Conservation (phyloP, 192 early-diverging fungal genomes). For the Gonapodya prolifera region DNA sequence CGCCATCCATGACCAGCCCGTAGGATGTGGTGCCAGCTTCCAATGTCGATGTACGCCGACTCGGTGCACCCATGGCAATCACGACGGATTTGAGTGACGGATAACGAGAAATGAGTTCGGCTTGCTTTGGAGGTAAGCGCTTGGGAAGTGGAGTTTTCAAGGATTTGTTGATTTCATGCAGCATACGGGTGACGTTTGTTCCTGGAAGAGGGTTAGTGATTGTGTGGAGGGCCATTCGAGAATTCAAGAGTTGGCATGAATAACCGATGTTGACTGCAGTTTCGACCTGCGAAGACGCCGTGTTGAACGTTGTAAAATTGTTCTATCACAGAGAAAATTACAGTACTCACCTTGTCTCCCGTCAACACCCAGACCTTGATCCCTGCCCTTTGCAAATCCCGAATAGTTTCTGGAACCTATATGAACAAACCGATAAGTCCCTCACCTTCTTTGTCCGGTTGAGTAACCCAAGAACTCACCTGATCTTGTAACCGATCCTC, state of each 20-base stretch:
- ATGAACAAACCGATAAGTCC: too few species aligned
- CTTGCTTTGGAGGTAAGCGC: not conserved
- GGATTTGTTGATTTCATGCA: not conserved
- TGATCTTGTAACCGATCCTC: slow-evolving; percentile 11
- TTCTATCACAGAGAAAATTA: not conserved
- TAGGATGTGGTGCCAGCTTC: not conserved
- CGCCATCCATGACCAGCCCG: slow-evolving; percentile 77
- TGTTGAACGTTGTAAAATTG: not conserved
- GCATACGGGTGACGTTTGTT: not conserved
- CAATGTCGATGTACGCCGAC: not conserved
- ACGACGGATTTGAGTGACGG: not conserved
- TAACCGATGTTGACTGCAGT: slow-evolving; percentile 11
- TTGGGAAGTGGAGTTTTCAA: not conserved
- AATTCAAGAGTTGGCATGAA: slow-evolving; percentile 4
- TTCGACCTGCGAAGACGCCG: slow-evolving; percentile 4
- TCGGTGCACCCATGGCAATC: not conserved
- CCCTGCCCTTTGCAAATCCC: not conserved
- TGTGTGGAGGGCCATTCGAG: slow-evolving; percentile 2
- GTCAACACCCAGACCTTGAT: slow-evolving; percentile 13
- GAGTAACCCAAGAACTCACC: too few species aligned
- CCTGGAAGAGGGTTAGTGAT: not conserved
- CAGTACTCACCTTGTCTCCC: slow-evolving; percentile 3
- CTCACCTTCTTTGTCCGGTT: too few species aligned
- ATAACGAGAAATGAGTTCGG: not conserved
- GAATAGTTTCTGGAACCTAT: slow-evolving; percentile 5